Evolutionary conservation across 805 yeast species (phyloP).

Genomic region (Candida alai): DNA sequence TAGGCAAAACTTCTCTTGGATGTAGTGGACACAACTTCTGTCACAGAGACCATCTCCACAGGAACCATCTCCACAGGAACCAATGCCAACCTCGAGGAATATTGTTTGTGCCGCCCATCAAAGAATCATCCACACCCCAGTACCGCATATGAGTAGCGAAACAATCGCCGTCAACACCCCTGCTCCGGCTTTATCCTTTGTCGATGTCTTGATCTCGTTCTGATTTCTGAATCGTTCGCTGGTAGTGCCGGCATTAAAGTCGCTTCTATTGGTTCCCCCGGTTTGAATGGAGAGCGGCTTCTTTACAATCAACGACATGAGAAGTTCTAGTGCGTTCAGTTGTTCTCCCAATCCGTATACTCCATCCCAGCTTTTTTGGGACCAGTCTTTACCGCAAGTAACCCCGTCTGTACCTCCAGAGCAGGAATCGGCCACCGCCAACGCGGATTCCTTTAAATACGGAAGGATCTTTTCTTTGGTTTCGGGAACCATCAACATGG

Average conservation of each 20-base stretch:
- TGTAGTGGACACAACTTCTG: too few species aligned
- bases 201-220: conserved; percentile 46
- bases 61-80: too few species aligned
- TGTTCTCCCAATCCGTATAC: conserved; percentile 82
- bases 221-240: conserved; percentile 34
- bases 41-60: too few species aligned
- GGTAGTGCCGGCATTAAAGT: conserved; percentile 34
- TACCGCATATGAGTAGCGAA: conserved; percentile 54
- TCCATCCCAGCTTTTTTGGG: conserved; percentile 56
- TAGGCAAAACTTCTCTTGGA: too few species aligned
- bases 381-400: conserved; percentile 83
- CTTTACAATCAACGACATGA: conserved; percentile 30
- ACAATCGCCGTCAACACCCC: conserved; percentile 81
- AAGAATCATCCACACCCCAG: conserved; percentile 73
- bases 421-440: conserved; percentile 75
- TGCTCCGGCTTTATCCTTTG: conserved; percentile 83
- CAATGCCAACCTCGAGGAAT: too few species aligned
- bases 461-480: conserved; percentile 40
- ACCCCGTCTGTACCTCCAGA: conserved; percentile 82
- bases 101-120: too few species aligned
- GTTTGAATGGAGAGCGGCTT: conserved; percentile 23
- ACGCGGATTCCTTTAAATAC: conserved; percentile 48
- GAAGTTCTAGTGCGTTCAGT: conserved; percentile 67
- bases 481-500: conserved; percentile 52
- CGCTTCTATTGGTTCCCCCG: conserved; percentile 34